Conservation (phyloP, 192 early-diverging fungal species). For the Haplosporangium gracile region DNA sequence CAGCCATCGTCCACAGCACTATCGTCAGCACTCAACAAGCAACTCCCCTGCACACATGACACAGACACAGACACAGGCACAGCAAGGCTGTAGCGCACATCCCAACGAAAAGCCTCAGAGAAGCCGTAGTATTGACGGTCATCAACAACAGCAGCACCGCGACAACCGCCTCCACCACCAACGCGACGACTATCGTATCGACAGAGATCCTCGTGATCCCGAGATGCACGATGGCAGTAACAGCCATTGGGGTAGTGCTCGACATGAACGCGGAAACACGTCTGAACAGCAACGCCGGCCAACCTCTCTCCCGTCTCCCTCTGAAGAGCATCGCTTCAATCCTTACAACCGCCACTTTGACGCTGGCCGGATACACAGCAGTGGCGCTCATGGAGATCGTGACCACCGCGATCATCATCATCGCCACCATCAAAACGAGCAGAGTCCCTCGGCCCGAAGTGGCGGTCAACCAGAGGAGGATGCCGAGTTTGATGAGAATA, state of each 20-base stretch:
- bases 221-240: background rate
- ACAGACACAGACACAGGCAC: background rate
- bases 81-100: background rate
- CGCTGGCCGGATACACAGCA: background rate
- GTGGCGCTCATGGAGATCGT: background rate
- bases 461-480: constrained; percentile 4
- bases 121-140: constrained; percentile 15
- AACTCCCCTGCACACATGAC: background rate
- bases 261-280: background rate
- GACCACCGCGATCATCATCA: too few relatives aligned
- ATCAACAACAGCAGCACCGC: background rate
- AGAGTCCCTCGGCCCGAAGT: constrained; percentile 5
- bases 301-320: background rate
- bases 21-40: background rate
- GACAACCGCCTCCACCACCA: constrained; percentile 2
- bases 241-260: background rate
- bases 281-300: background rate
- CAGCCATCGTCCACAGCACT: background rate
- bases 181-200: background rate
- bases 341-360: background rate
- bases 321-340: background rate
- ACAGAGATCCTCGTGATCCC: background rate
- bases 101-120: background rate
- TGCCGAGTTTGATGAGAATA: constrained; percentile 23
- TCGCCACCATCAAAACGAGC: background rate